Conservation (phyloP, 1,284 basidiomycete species). For the Heterobasidion occidentale region DNA sequence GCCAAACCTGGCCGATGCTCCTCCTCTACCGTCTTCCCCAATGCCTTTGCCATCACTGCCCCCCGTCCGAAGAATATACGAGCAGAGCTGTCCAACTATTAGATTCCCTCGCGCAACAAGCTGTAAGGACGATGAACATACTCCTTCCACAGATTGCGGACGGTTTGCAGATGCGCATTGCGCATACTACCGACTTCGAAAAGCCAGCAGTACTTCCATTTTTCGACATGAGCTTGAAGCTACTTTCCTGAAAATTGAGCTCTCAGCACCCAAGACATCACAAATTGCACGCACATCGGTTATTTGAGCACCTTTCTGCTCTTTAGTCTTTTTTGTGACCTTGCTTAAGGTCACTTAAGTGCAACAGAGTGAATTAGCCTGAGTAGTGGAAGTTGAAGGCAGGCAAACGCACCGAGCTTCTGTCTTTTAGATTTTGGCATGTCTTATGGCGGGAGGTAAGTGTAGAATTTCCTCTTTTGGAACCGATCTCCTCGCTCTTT, state of each 20-base stretch:
- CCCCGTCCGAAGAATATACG: slow-evolving; percentile 92
- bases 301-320: slow-evolving; percentile 82
- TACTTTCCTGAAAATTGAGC: slow-evolving; percentile 21
- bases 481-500: not conserved
- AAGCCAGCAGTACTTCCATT: slow-evolving; percentile 93
- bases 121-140: slow-evolving; percentile 30
- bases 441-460: slow-evolving; percentile 16
- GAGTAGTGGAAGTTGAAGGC: not conserved
- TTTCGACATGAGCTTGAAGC: slow-evolving; percentile 74
- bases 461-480: slow-evolving; percentile 1
- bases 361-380: slow-evolving; percentile 5
- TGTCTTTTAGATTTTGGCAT: slow-evolving; percentile 89
- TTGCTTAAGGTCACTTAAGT: slow-evolving; percentile 66
- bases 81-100: slow-evolving; percentile 56
- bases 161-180: slow-evolving; percentile 90
- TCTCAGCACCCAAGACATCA: not conserved
- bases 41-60: slow-evolving; percentile 92
- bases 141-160: slow-evolving; percentile 92
- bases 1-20: slow-evolving; percentile 81
- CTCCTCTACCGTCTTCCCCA: slow-evolving; percentile 84
- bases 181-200: slow-evolving; percentile 95
- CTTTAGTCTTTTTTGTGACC: slow-evolving; percentile 73
- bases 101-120: not conserved
- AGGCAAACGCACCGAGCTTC: slow-evolving; percentile 51
- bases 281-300: slow-evolving; percentile 51